phyloP scores from a whole-genome alignment of 139 green algal species.

The Tetraselmis chui region DNA sequence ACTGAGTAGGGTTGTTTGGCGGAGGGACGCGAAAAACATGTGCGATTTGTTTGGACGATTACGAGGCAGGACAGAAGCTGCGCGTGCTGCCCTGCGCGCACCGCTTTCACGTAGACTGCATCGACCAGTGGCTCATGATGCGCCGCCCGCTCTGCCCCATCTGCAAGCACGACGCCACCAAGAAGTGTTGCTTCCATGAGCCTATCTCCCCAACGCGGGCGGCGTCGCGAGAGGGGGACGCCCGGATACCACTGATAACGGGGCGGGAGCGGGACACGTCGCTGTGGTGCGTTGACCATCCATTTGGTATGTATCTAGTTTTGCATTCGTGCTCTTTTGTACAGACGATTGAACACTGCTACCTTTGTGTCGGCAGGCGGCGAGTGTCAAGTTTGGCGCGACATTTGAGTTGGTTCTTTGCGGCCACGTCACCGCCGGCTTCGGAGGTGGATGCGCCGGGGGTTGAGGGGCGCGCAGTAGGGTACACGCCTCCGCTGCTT shows the following conservation, averaged over 20 bases:
- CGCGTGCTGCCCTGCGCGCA: constrained; percentile 56
- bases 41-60: constrained; percentile 53
- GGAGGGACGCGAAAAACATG: constrained; percentile 45
- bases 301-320: too few species aligned
- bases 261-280: neutral
- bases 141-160: constrained; percentile 39
- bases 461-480: too few species aligned
- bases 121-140: constrained; percentile 43
- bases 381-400: too few species aligned
- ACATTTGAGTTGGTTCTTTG: too few species aligned
- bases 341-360: too few species aligned
- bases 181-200: neutral
- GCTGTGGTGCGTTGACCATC: neutral
- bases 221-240: neutral
- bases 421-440: too few species aligned
- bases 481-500: too few species aligned
- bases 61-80: constrained; percentile 44
- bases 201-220: neutral
- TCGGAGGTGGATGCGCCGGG: neutral
- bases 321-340: too few species aligned
- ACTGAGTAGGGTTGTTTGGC: constrained; percentile 10
- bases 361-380: too few species aligned
- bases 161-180: constrained; percentile 31
- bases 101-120: constrained; percentile 35
- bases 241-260: neutral